These are phyloP conservation scores for Malus sylvestris DNA, from an alignment of 306 rosid species.

Conservation along the genomic window DNA sequence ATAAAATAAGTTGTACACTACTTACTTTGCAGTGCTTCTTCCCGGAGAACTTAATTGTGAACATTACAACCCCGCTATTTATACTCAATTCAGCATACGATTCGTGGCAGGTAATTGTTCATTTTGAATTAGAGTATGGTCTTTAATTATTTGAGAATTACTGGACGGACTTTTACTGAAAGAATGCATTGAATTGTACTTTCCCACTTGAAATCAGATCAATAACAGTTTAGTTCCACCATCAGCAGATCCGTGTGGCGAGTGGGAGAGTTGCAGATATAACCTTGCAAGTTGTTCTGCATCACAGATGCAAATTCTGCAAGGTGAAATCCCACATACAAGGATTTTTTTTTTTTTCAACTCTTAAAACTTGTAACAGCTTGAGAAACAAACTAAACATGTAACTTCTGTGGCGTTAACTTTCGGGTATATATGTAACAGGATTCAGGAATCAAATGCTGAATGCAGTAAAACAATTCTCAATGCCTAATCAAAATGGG, in stretches of 20 bases:
- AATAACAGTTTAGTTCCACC: slow-evolving; percentile 79
- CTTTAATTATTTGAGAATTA: not conserved
- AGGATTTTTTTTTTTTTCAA: too few species aligned
- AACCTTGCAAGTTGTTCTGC: slow-evolving; percentile 56
- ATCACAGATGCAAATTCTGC: slow-evolving; percentile 64
- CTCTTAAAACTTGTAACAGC: not conserved
- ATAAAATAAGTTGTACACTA: not conserved
- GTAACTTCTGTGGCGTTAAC: not conserved
- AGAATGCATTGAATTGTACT: not conserved
- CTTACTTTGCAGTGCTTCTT: slow-evolving; percentile 59
- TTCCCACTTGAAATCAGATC: slow-evolving; percentile 42
- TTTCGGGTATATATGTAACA: slow-evolving; percentile 17
- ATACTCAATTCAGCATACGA: slow-evolving; percentile 79
- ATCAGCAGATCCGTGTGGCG: slow-evolving; percentile 79
- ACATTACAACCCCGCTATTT: slow-evolving; percentile 58
- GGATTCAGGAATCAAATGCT: slow-evolving; percentile 83
- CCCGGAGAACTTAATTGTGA: slow-evolving; percentile 57
- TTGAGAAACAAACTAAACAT: not conserved
- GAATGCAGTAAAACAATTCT: slow-evolving; percentile 41
- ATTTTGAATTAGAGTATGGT: not conserved
- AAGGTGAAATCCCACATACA: slow-evolving; percentile 34
- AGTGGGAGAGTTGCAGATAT: slow-evolving; percentile 77
- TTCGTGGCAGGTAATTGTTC: slow-evolving; percentile 71
- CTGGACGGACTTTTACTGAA: not conserved
- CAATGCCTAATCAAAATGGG: slow-evolving; percentile 53